Percentiles rank a stretch among this genome's conserved stretches.
phyloP scores from a whole-genome alignment of 148 eudicot species.

The Selenicereus undatus region DNA sequence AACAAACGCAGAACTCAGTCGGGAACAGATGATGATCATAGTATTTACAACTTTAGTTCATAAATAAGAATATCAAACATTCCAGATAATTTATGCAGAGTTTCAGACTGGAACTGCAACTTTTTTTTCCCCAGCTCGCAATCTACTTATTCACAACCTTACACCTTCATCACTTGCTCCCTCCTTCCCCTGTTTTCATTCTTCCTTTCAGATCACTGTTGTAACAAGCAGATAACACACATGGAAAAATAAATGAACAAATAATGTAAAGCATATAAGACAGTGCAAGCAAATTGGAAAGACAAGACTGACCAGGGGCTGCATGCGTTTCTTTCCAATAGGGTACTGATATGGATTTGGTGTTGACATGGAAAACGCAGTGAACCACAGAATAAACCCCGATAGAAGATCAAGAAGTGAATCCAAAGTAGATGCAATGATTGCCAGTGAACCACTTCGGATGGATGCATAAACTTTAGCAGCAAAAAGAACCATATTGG shows the following conservation, averaged over 20 bases:
- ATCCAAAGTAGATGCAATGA: slow-evolving; percentile 83
- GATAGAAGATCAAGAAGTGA: slow-evolving; percentile 81
- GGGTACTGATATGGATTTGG: slow-evolving; percentile 82
- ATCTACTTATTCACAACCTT: background rate
- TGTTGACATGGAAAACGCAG: slow-evolving; percentile 83
- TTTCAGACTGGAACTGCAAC: background rate
- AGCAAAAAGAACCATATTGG: slow-evolving; percentile 72
- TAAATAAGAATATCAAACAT: background rate
- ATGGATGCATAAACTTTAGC: slow-evolving; percentile 81
- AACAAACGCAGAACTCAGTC: background rate
- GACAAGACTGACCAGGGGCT: slow-evolving; percentile 67
- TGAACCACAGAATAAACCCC: slow-evolving; percentile 85
- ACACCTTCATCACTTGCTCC: background rate
- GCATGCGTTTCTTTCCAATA: slow-evolving; percentile 90
- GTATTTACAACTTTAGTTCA: too few species aligned
- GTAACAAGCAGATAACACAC: background rate
- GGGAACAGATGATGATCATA: background rate
- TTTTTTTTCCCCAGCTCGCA: background rate
- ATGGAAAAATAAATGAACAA: background rate
- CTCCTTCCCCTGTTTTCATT: background rate
- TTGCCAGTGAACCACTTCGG: slow-evolving; percentile 76
- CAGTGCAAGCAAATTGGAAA: background rate
- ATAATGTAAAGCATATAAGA: background rate
- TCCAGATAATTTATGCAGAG: background rate
- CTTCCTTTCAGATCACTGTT: background rate